Percentiles rank a stretch among this genome's conserved stretches.
These are phyloP conservation scores for Phlyctochytrium bullatum DNA, from an alignment of 192 early-diverging fungal species.

Conservation along the genomic window DNA sequence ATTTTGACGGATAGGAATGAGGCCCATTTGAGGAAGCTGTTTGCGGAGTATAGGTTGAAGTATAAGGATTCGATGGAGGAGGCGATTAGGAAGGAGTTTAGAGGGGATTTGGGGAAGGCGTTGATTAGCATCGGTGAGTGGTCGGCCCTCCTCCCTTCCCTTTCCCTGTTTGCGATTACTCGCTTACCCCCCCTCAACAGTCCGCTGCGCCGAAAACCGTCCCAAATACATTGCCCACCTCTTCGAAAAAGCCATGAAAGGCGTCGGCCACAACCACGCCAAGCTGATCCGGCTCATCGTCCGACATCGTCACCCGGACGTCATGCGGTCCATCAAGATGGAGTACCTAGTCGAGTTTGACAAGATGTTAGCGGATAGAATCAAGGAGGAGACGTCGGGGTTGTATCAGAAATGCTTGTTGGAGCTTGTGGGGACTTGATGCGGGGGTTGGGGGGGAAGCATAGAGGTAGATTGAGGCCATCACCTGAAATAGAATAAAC, in stretches of 20 bases:
- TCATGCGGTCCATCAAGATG: constrained; percentile 33
- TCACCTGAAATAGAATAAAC: too few relatives aligned
- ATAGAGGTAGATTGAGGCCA: too few relatives aligned
- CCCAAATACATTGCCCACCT: constrained; percentile 32
- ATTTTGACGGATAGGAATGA: constrained; percentile 29
- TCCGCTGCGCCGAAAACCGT: constrained; percentile 26
- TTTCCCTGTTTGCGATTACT: background rate
- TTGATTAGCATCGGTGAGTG: constrained; percentile 33
- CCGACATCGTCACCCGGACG: constrained; percentile 34
- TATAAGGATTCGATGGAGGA: constrained; percentile 34
- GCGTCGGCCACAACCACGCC: constrained; percentile 47
- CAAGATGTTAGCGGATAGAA: constrained; percentile 25
- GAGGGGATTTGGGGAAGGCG: constrained; percentile 39
- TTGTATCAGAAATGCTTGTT: constrained; percentile 36
- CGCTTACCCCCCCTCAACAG: constrained; percentile 9
- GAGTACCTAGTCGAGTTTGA: constrained; percentile 32
- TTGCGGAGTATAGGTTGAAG: constrained; percentile 36
- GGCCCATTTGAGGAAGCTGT: constrained; percentile 36
- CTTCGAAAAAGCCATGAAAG: constrained; percentile 52
- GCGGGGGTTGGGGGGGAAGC: too few relatives aligned
- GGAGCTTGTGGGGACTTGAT: constrained; percentile 19
- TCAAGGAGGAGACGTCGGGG: constrained; percentile 40
- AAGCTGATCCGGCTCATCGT: constrained; percentile 42
- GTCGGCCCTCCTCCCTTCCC: constrained; percentile 2
- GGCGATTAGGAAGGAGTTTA: constrained; percentile 46